Evolutionary conservation across 306 rosid species (phyloP).

Genomic region (Alnus glutinosa): DNA sequence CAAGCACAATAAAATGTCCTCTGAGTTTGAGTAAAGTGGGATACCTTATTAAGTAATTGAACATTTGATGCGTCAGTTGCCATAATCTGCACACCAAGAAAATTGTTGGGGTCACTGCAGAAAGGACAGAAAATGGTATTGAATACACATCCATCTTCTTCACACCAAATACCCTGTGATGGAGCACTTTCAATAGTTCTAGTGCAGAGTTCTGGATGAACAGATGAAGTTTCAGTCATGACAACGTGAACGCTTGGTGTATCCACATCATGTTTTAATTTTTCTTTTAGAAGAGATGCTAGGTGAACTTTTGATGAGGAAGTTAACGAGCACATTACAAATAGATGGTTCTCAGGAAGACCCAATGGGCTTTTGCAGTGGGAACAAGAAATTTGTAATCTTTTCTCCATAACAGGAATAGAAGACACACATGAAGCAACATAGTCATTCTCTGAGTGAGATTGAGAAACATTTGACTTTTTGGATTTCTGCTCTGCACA

Average conservation of each 20-base stretch:
- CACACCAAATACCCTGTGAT: slow-evolving; percentile 72
- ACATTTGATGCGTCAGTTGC: slow-evolving; percentile 72
- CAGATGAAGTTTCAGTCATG: slow-evolving; percentile 55
- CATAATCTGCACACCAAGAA: slow-evolving; percentile 76
- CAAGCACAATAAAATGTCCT: slow-evolving; percentile 9
- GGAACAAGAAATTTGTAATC: slow-evolving; percentile 58
- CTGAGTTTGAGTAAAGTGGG: background rate
- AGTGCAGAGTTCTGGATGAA: slow-evolving; percentile 50
- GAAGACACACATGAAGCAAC: slow-evolving; percentile 35
- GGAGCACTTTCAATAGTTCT: slow-evolving; percentile 35
- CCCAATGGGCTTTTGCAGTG: slow-evolving; percentile 79
- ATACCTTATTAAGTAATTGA: slow-evolving; percentile 77
- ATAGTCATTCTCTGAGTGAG: slow-evolving; percentile 24
- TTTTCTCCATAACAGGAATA: slow-evolving; percentile 48
- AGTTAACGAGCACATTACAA: slow-evolving; percentile 56
- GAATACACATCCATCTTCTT: slow-evolving; percentile 87
- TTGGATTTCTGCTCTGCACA: slow-evolving; percentile 23
- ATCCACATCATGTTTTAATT: slow-evolving; percentile 24
- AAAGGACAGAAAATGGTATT: slow-evolving; percentile 71
- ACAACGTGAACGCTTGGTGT: slow-evolving; percentile 49
- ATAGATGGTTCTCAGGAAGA: slow-evolving; percentile 61
- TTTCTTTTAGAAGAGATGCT: slow-evolving; percentile 51
- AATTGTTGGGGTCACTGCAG: slow-evolving; percentile 50
- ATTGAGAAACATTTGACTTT: slow-evolving; percentile 34
- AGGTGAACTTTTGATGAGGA: slow-evolving; percentile 55